These are phyloP conservation scores for Malassezia yamatoensis DNA, from an alignment of 1,284 basidiomycete genomes.

Conservation along the genomic window DNA sequence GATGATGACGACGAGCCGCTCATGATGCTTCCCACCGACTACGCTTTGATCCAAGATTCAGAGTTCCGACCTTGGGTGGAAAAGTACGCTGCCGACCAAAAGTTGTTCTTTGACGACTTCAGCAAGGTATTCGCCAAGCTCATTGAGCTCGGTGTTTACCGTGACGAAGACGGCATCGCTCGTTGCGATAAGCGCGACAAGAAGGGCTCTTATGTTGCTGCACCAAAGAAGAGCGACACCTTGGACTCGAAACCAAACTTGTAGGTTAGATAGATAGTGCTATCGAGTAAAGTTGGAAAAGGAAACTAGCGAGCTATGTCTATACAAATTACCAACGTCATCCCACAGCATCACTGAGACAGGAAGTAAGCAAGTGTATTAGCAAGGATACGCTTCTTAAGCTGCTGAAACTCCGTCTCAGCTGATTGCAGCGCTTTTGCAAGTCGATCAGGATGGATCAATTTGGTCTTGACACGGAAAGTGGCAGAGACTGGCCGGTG, in stretches of 20 bases:
- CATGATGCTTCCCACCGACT: constrained; percentile 54
- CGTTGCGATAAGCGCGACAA: constrained; percentile 31
- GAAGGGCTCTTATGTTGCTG: constrained; percentile 38
- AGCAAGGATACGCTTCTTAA: neutral
- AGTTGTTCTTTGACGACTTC: constrained; percentile 55
- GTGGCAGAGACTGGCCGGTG: constrained; percentile 44
- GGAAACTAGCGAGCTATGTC: no score
- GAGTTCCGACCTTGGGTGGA: constrained; percentile 45
- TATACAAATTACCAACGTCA: no score
- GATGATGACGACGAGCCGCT: constrained; percentile 50
- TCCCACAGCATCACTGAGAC: neutral
- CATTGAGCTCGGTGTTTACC: constrained; percentile 47
- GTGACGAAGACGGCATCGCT: constrained; percentile 43
- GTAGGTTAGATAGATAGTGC: neutral
- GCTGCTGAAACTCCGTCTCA: neutral
- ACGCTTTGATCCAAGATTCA: constrained; percentile 38
- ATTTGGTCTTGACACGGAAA: constrained; percentile 23
- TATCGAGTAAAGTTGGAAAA: no score
- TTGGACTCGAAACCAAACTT: constrained; percentile 9
- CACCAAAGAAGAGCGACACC: constrained; percentile 36
- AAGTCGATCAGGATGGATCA: constrained; percentile 13
- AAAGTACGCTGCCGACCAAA: constrained; percentile 53
- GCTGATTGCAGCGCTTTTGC: neutral
- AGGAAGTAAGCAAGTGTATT: neutral
- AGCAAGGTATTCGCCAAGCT: constrained; percentile 49